Conservation (phyloP, 1,284 basidiomycete genomes). For the Malassezia sympodialis region DNA sequence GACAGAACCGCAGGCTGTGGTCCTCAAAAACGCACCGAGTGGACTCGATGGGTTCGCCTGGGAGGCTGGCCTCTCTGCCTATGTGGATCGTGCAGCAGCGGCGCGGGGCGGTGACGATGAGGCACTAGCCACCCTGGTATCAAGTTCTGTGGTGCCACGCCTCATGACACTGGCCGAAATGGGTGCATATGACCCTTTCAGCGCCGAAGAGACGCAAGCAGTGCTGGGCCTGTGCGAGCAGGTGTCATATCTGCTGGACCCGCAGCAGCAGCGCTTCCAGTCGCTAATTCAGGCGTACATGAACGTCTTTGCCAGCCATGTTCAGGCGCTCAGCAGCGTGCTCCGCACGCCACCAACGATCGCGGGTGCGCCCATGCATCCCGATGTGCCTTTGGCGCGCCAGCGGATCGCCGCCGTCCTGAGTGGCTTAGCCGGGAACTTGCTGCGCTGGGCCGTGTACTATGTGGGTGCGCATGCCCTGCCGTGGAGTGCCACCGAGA, state of each 20-base stretch:
- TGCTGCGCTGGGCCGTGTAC: slow-evolving; percentile 9
- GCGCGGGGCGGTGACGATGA: slow-evolving; percentile 36
- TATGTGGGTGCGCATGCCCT: slow-evolving; percentile 9
- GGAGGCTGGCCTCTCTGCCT: slow-evolving; percentile 11
- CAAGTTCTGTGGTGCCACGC: slow-evolving; percentile 24
- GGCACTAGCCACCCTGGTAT: slow-evolving; percentile 21
- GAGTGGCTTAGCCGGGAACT: background rate
- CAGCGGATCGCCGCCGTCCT: background rate
- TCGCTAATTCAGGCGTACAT: slow-evolving; percentile 18
- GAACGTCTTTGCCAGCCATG: background rate
- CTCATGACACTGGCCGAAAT: slow-evolving; percentile 16
- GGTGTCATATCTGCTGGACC: slow-evolving; percentile 22
- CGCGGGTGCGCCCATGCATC: slow-evolving; percentile 7
- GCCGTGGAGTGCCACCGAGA: slow-evolving; percentile 6
- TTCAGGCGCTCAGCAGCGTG: background rate
- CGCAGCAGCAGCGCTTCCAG: slow-evolving; percentile 14
- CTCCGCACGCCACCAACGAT: background rate
- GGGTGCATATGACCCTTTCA: slow-evolving; percentile 30
- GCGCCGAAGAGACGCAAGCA: slow-evolving; percentile 14
- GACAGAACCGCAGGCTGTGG: background rate
- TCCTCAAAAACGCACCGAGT: background rate
- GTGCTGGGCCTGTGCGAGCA: slow-evolving; percentile 21
- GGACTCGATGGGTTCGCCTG: slow-evolving; percentile 11
- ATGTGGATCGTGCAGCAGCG: slow-evolving; percentile 1
- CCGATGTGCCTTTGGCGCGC: slow-evolving; percentile 1